Percentiles rank a stretch among this genome's conserved stretches.
phyloP scores from a whole-genome alignment of 2,329 filamentous ascomycete genomes.

The Tolypocladium pustulatum region DNA sequence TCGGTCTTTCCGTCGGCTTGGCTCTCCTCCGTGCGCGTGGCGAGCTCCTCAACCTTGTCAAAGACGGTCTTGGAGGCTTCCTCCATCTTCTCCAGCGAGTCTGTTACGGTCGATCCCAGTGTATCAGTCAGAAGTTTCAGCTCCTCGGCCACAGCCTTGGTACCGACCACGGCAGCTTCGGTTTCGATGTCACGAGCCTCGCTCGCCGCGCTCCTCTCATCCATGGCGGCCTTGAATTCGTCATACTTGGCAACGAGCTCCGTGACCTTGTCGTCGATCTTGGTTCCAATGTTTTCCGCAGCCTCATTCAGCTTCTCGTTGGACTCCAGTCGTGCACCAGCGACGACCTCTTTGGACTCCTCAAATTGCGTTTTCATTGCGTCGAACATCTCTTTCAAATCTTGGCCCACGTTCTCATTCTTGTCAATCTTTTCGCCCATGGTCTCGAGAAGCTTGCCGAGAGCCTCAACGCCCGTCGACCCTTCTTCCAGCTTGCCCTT shows the following conservation, averaged over 20 bases:
- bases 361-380: conserved; percentile 81
- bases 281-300: conserved; percentile 40
- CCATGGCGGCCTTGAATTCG: conserved; percentile 63
- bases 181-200: conserved; percentile 66
- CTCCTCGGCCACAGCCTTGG: conserved; percentile 76
- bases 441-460: conserved; percentile 60
- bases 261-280: conserved; percentile 56
- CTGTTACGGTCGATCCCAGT: conserved; percentile 68
- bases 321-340: conserved; percentile 70
- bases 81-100: conserved; percentile 77
- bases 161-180: conserved; percentile 61
- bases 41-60: conserved; percentile 68
- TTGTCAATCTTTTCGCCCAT: conserved; percentile 52
- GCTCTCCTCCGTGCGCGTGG: conserved; percentile 63
- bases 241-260: conserved; percentile 83
- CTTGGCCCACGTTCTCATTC: conserved; percentile 47
- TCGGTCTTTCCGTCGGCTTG: conserved; percentile 65
- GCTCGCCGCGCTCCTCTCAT: conserved; percentile 61
- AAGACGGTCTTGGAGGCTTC: conserved; percentile 84
- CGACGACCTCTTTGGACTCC: conserved; percentile 68
- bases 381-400: conserved; percentile 61
- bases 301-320: conserved; percentile 64
- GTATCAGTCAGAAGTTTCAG: conserved; percentile 79
- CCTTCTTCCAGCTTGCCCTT: conserved; percentile 70
- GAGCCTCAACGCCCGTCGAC: conserved; percentile 57